Evolutionary conservation across 2,329 filamentous ascomycete species (phyloP).

Genomic region (Alternaria sp.): DNA sequence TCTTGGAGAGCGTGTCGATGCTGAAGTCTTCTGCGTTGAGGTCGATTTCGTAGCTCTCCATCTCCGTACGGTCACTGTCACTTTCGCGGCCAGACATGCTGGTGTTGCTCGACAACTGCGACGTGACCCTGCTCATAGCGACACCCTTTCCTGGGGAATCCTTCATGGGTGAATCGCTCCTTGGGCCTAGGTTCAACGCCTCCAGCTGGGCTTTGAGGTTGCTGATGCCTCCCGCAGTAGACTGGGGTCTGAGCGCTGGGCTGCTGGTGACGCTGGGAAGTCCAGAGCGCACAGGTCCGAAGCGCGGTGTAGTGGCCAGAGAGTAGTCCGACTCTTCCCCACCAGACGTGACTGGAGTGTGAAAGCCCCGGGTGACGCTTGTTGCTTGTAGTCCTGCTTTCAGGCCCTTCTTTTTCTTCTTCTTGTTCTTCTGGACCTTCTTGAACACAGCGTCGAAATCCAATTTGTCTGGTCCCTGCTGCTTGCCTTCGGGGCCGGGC

Average conservation of each 20-base stretch:
- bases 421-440: conserved; percentile 49
- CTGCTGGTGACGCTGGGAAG: conserved; percentile 59
- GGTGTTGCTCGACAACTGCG: conserved; percentile 60
- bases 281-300: conserved; percentile 51
- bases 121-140: conserved; percentile 33
- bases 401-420: conserved; percentile 44
- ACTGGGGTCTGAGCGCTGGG: conserved; percentile 58
- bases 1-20: conserved; percentile 55
- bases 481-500: conserved; percentile 28
- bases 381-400: conserved; percentile 39
- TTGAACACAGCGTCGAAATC: conserved; percentile 47
- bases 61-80: conserved; percentile 73
- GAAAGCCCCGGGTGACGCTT: conserved; percentile 55
- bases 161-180: conserved; percentile 61
- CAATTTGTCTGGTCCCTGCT: conserved; percentile 42
- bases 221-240: conserved; percentile 73
- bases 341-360: conserved; percentile 59
- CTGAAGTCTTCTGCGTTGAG: conserved; percentile 88
- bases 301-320: conserved; percentile 49
- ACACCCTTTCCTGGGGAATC: conserved; percentile 58
- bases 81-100: conserved; percentile 64
- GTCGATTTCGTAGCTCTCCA: conserved; percentile 83
- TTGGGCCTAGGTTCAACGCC: conserved; percentile 70
- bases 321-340: conserved; percentile 63
- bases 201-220: conserved; percentile 83